Conservation (phyloP, 2,329 filamentous ascomycete species). For the Apiospora hydei region DNA sequence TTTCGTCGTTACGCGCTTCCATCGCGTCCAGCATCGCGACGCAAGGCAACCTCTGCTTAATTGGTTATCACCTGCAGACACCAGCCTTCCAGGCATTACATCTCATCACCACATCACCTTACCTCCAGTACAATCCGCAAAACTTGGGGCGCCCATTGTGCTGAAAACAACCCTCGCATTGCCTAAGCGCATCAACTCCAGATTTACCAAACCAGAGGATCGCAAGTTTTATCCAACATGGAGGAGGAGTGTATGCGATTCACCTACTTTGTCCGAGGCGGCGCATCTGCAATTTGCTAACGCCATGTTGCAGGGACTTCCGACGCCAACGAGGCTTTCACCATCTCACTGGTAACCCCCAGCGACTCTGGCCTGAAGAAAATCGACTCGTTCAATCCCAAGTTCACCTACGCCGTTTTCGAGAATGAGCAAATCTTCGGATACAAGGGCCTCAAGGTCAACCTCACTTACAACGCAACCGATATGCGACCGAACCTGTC, state of each 20-base stretch:
- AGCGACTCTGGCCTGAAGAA: constrained; percentile 59
- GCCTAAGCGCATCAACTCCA: neutral
- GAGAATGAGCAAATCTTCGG: constrained; percentile 93
- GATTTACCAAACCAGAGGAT: neutral
- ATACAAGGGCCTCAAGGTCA: constrained; percentile 82
- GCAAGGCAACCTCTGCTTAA: constrained; percentile 8
- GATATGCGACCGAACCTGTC: constrained; percentile 82
- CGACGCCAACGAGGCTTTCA: constrained; percentile 59
- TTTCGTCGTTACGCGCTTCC: constrained; percentile 9
- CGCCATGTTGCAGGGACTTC: constrained; percentile 24
- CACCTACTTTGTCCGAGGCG: neutral
- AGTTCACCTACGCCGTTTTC: constrained; percentile 91
- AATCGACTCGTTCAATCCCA: constrained; percentile 77
- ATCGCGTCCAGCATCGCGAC: constrained; percentile 17
- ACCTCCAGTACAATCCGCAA: neutral
- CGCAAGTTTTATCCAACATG: constrained; percentile 8
- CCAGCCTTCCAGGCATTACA: neutral
- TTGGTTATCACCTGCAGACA: neutral
- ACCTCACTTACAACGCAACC: constrained; percentile 69
- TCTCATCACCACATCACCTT: neutral
- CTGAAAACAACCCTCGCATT: neutral
- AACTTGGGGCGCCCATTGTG: neutral
- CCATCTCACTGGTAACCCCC: constrained; percentile 65
- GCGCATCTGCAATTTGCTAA: constrained; percentile 12
- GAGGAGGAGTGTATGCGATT: constrained; percentile 29